Percentiles rank a stretch among this genome's conserved stretches.
phyloP scores from a whole-genome alignment of 2,329 filamentous ascomycete genomes.

The Aspergillus candidus region DNA sequence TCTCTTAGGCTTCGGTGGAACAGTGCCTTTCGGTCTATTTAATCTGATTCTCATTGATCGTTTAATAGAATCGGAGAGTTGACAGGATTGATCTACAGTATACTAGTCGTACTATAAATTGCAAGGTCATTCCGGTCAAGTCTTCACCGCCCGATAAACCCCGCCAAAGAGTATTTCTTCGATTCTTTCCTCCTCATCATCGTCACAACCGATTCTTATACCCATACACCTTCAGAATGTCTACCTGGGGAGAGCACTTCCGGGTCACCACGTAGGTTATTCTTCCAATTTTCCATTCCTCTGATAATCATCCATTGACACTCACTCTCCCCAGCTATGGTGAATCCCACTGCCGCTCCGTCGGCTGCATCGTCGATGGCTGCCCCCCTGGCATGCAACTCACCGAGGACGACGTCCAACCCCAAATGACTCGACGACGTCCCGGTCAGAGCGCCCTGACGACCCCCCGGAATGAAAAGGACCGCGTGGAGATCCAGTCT shows the following conservation, averaged over 20 bases:
- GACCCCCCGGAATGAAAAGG: slow-evolving; percentile 88
- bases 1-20: too few relatives aligned
- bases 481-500: slow-evolving; percentile 84
- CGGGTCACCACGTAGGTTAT: slow-evolving; percentile 68
- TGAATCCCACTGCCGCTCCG: slow-evolving; percentile 84
- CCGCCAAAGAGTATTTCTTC: background rate
- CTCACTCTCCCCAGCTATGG: slow-evolving; percentile 50
- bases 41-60: too few relatives aligned
- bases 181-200: background rate
- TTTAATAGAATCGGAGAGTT: too few relatives aligned
- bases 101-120: too few relatives aligned
- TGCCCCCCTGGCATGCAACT: slow-evolving; percentile 82
- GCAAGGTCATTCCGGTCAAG: too few relatives aligned
- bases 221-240: slow-evolving; percentile 53
- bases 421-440: slow-evolving; percentile 83
- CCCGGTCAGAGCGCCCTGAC: slow-evolving; percentile 87
- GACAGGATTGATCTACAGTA: too few relatives aligned
- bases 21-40: too few relatives aligned
- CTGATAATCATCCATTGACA: background rate
- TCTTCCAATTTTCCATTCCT: slow-evolving; percentile 2
- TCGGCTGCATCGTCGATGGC: slow-evolving; percentile 92
- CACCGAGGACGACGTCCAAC: slow-evolving; percentile 82
- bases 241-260: slow-evolving; percentile 79
- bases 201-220: background rate
- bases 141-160: too few relatives aligned